A percentile compares a stretch with the other conserved stretches of the same genome.
These are phyloP conservation scores for Aphanomyces cochlioides DNA, from an alignment of 352 stramenopile species.

Conservation along the genomic window DNA sequence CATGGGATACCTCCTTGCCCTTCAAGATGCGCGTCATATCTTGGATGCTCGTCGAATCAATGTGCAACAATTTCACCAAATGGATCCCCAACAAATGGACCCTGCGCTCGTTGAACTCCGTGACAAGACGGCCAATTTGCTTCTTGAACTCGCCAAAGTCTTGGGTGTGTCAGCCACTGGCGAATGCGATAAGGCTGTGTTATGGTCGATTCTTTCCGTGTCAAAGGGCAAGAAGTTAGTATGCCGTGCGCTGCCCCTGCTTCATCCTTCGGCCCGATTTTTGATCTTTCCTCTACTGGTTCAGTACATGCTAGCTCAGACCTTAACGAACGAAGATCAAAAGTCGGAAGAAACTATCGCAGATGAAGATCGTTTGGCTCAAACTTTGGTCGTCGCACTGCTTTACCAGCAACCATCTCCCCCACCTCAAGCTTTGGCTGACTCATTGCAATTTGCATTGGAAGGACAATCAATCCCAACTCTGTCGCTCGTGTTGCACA, in stretches of 20 bases:
- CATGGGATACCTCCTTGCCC: constrained; percentile 67
- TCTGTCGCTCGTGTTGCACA: constrained; percentile 67
- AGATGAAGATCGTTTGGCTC: constrained; percentile 60
- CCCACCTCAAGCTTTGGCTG: constrained; percentile 55
- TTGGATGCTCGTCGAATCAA: constrained; percentile 79
- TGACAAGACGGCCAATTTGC: constrained; percentile 55
- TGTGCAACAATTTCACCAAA: constrained; percentile 81
- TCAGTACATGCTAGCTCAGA: constrained; percentile 52
- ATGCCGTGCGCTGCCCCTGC: constrained; percentile 65
- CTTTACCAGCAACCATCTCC: constrained; percentile 75
- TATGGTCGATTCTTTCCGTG: constrained; percentile 53
- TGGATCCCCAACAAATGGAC: constrained; percentile 67
- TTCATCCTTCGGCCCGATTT: constrained; percentile 77
- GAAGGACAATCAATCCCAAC: constrained; percentile 53
- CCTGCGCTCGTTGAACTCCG: constrained; percentile 63
- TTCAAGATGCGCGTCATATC: constrained; percentile 78
- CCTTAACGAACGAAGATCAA: constrained; percentile 31
- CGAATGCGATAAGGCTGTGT: constrained; percentile 48
- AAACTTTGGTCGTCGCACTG: constrained; percentile 76
- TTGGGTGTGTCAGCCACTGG: constrained; percentile 54
- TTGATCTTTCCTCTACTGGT: constrained; percentile 66
- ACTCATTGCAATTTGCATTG: constrained; percentile 59
- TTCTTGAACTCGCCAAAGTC: constrained; percentile 62
- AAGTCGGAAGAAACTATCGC: constrained; percentile 35
- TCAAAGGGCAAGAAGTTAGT: constrained; percentile 73